Evolutionary conservation across 2,329 filamentous ascomycete species (phyloP).

Genomic region (Shiraia sp.): DNA sequence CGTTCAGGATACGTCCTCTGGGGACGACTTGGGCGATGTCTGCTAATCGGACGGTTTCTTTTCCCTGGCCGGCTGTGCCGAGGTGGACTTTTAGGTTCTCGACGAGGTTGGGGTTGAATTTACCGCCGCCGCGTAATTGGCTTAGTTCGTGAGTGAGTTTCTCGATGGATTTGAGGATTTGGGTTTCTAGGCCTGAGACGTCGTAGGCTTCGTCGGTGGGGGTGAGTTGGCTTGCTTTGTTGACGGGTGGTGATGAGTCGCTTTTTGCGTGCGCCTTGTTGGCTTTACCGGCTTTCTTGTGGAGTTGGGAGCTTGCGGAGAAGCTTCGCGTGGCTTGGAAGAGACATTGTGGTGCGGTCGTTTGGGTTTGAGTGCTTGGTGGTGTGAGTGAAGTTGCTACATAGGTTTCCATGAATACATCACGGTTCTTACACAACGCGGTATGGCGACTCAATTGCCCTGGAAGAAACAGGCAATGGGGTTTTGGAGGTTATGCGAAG

Average conservation of each 20-base stretch:
- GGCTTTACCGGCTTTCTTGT: conserved; percentile 60
- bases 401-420: background rate
- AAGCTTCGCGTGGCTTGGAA: conserved; percentile 40
- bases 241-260: conserved; percentile 38
- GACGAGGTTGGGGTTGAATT: conserved; percentile 64
- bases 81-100: conserved; percentile 65
- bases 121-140: conserved; percentile 64
- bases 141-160: conserved; percentile 64
- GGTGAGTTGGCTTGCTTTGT: conserved; percentile 29
- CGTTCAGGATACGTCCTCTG: conserved; percentile 63
- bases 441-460: conserved; percentile 30
- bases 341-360: conserved; percentile 12
- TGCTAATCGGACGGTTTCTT: conserved; percentile 58
- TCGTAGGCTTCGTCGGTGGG: conserved; percentile 62
- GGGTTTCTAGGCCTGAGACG: conserved; percentile 60
- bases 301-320: conserved; percentile 45
- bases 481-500: conserved; percentile 21
- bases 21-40: conserved; percentile 71
- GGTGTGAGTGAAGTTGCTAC: conserved; percentile 11
- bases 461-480: conserved; percentile 8
- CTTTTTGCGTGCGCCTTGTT: conserved; percentile 44
- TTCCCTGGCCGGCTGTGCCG: conserved; percentile 49
- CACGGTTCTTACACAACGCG: conserved; percentile 27
- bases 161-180: conserved; percentile 59
- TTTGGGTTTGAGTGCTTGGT: conserved; percentile 9